Conservation (phyloP, 345 rosid genomes). For the Gossypium anomalum region DNA sequence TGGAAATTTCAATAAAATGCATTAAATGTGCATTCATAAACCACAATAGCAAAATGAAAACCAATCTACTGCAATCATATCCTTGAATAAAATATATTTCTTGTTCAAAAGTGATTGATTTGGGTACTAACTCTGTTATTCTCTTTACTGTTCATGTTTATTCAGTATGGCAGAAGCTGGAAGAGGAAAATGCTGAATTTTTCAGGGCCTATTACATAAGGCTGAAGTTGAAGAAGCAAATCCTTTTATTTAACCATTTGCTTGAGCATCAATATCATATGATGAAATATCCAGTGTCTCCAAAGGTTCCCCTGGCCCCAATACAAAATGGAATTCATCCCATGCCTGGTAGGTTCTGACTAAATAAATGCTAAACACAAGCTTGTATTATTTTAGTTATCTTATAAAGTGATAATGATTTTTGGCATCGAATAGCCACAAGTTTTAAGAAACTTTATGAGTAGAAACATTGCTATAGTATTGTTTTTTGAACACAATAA, state of each 20-base stretch:
- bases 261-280: constrained; percentile 90
- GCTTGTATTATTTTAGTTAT: not conserved
- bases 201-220: constrained; percentile 93
- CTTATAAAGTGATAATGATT: not conserved
- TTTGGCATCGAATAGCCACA: not conserved
- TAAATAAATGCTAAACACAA: constrained; percentile 6
- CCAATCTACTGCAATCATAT: not conserved
- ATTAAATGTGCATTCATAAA: not conserved
- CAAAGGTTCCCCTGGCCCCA: constrained; percentile 79
- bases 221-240: constrained; percentile 88
- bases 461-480: not conserved
- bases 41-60: not conserved
- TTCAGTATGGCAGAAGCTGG: constrained; percentile 98
- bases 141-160: constrained; percentile 16
- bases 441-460: not conserved
- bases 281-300: constrained; percentile 74
- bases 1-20: constrained; percentile 1
- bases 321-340: constrained; percentile 89
- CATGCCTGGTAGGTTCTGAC: constrained; percentile 66
- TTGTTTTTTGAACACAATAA: too few species aligned
- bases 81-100: constrained; percentile 1
- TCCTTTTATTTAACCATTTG: constrained; percentile 78
- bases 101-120: not conserved
- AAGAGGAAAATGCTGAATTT: constrained; percentile 93
- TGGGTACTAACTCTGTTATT: constrained; percentile 4